These are phyloP conservation scores for Coemansia sp. DNA, from an alignment of 371 early-diverging fungal genomes.

Conservation along the genomic window DNA sequence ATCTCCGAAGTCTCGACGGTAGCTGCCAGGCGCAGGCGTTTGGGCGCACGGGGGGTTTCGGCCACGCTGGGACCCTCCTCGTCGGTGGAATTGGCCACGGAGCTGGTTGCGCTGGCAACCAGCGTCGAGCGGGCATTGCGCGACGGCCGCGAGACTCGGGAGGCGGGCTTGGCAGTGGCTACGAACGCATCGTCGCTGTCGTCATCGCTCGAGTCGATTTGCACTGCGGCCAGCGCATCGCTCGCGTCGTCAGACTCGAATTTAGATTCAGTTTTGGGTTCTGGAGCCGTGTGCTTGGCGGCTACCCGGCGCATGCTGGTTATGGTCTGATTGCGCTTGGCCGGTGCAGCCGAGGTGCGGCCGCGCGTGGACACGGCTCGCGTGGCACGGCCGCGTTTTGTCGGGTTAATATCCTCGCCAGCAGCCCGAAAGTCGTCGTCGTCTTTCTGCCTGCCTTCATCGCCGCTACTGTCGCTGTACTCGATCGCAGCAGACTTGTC, in stretches of 20 bases:
- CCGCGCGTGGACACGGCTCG: background rate
- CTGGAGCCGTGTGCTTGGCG: too few species aligned
- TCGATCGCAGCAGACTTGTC: background rate
- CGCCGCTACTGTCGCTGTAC: background rate
- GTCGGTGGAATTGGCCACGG: slow-evolving; percentile 7
- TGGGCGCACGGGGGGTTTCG: slow-evolving; percentile 6
- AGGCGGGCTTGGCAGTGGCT: background rate
- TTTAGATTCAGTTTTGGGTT: too few species aligned
- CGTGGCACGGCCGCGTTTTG: background rate
- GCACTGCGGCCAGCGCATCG: background rate
- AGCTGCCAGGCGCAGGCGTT: background rate
- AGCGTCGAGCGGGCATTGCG: slow-evolving; percentile 35
- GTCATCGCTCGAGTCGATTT: background rate
- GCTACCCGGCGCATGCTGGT: background rate
- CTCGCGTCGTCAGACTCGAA: background rate
- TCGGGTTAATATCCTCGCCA: background rate
- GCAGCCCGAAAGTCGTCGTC: slow-evolving; percentile 7
- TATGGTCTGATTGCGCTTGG: background rate
- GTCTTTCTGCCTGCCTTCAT: background rate
- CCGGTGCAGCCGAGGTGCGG: background rate
- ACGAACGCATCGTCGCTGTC: background rate
- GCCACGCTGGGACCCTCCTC: slow-evolving; percentile 9
- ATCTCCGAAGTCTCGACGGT: background rate
- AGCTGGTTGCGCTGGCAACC: slow-evolving; percentile 1
- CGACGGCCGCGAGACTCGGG: slow-evolving; percentile 29